Conservation (phyloP, 148 eudicot genomes). For the Persicaria tinctoria region DNA sequence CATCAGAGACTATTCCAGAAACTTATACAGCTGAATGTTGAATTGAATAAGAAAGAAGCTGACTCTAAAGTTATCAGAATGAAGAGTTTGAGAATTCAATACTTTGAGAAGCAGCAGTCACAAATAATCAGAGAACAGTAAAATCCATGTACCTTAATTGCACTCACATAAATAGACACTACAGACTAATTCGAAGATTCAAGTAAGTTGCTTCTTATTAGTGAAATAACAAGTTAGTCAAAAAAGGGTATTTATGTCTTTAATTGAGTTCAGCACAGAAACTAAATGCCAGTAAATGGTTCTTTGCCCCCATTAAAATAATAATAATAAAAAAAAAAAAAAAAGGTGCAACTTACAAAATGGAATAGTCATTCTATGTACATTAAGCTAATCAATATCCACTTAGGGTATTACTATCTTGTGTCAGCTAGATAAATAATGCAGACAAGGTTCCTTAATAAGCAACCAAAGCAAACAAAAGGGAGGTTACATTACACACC, state of each 20-base stretch:
- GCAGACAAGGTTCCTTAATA: neutral
- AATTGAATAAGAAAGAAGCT: neutral
- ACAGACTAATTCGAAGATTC: no score
- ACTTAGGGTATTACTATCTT: neutral
- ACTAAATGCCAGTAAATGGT: no score
- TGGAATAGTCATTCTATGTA: neutral
- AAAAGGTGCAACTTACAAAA: neutral
- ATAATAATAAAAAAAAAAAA: no score
- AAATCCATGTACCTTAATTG: no score
- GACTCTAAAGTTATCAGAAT: neutral
- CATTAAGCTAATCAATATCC: neutral
- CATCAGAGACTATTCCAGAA: neutral
- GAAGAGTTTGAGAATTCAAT: neutral
- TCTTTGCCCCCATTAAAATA: no score
- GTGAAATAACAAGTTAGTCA: no score
- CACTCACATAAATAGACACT: no score
- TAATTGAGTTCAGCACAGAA: no score
- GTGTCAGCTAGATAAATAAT: neutral
- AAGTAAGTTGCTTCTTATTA: no score
- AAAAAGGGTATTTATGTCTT: no score
- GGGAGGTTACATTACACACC: constrained; percentile 22
- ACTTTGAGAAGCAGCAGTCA: neutral
- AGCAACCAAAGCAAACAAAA: neutral
- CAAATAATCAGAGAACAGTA: neutral
- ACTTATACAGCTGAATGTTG: neutral